Base-by-base conservation (phyloP, 2,329 filamentous ascomycete species). In the Septoria petroselini region DNA sequence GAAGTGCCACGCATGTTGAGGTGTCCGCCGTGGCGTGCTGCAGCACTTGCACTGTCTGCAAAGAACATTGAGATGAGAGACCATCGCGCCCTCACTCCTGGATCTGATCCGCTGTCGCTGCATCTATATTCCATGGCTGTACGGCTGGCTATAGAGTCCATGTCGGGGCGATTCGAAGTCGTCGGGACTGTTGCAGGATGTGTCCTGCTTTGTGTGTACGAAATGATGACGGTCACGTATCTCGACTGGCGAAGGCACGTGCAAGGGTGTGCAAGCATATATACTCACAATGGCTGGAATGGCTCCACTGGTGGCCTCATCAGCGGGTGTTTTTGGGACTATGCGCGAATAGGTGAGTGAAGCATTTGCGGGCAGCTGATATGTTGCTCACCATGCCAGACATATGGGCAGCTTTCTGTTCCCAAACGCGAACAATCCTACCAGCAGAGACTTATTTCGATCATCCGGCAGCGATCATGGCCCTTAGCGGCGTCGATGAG, bases 151-250 rank as follows among this genome's bases (percentile, higher is more conserved):
- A 54, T 54, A 14, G 52, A 54, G 7, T 45, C 52, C 1, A 54
- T 54, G 52, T 50, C 47, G 18, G 52, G 52, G 7, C 45, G 44
- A 15, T 50, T 50, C 7, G 52, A 54, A 15, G 41, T 46, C 7
- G 52, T 54, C 6, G 52, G 52, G 11, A 54, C 52, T 18, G 27
- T 54, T 18, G 41, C 52, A 14, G 52, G 52, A 17, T 54, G 47
- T 18, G 52, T 54, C 1, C 47, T 50, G 9, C 27, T 50, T 5
- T 54, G 42, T 7, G 47, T 50, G 7, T 54, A 54, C 17, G 52
- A 54, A 30, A 54, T 54, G 52, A 54, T 54, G 52, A 54, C 52
- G 2, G 47, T 54, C 15, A 54, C 52, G n/a, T 54, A 54, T 34
- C 25, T 37, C 7, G 52, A 54, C n/a, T 54, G 52, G 52, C 38